Conservation (phyloP, 176 grass and related monocot species). For the Oryza australiensis region DNA sequence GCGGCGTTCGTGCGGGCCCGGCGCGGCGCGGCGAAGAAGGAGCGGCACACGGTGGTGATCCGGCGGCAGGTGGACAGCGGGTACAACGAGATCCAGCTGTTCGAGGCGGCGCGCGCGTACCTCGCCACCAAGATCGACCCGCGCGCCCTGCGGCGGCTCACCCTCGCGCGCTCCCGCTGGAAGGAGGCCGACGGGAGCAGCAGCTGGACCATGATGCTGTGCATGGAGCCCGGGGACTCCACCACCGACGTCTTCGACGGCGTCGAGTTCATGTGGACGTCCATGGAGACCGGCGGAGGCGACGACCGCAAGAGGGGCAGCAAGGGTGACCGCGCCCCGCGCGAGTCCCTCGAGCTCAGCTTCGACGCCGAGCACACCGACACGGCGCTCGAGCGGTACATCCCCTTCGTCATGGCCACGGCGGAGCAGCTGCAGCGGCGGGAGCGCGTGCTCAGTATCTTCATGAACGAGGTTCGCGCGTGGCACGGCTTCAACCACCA, state of each 20-base stretch:
- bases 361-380: not conserved
- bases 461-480: not conserved
- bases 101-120: conserved; percentile 4
- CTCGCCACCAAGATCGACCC: conserved; percentile 8
- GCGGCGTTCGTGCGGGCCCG: not conserved
- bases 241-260: conserved; percentile 10
- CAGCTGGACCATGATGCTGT: not conserved
- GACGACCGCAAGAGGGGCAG: not conserved
- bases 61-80: not conserved
- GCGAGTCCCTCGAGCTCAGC: not conserved
- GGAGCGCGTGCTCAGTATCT: conserved; percentile 37
- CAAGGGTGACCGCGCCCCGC: not conserved
- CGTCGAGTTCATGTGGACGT: conserved; percentile 1
- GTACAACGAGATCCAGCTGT: not conserved
- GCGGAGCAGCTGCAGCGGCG: conserved; percentile 23
- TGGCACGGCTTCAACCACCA: conserved; percentile 42
- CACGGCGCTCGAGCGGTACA: not conserved
- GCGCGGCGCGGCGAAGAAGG: not conserved
- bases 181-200: not conserved
- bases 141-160: not conserved
- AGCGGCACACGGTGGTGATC: not conserved
- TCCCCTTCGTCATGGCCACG: conserved; percentile 20
- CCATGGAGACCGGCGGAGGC: no score
- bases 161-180: not conserved
- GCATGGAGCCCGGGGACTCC: conserved; percentile 18